Evolutionary conservation across 139 green algal species (phyloP), one percentile per base, ranked within the genome.

Genomic region (Edaphochlamys debaryana): DNA sequence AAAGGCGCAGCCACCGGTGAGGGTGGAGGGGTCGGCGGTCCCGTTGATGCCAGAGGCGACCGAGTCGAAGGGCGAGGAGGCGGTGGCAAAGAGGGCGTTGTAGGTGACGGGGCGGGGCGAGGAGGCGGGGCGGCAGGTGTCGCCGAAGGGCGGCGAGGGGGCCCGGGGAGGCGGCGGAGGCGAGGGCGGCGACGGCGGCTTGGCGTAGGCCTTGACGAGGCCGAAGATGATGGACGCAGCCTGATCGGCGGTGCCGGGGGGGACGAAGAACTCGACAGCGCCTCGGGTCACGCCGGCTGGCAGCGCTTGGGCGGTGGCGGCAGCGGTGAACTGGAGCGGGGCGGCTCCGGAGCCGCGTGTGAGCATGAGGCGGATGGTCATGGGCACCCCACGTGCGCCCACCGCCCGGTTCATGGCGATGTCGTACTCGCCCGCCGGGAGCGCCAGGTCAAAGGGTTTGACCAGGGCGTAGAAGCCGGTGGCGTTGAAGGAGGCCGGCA

Each of bases 381-480:
- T 52, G 40, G 69, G 69, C 29, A 40, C 27, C 41, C 22, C 41
- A 42, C n/a, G 29, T 30, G 30, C 29, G 25, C 42, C 8, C 7
- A 8, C 2, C 7, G 42, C 7, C 4, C 42, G 42, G 22, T 27
- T 7, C 41, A 38, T 38, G 48, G 34, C 8, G 4, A 66, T 7
- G 2, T 20, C 17, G 70, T 66, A 78, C 22, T 4, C 9, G 34
- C 70, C 70, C 40, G 70, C 22, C 29, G 22, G 48, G 15, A 78
- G 36, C 17, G 48, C n/a, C 15, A 78, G 48, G 48, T n/a, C n/a
- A n/a, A 66, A 66, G 48, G 45, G 70, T n/a, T 15, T 34, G 7
- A 78, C n/a, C 48, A 45, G 48, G 27, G 70, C 70, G 50, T 66
- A 66, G 70, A 78, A 64, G 45, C 70, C 70, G 30, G 30, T 63